Evolutionary conservation across 176 grass and related monocot genomes (phyloP), one percentile per base, ranked within the genome.

Genomic region (Triticum dicoccoides): DNA sequence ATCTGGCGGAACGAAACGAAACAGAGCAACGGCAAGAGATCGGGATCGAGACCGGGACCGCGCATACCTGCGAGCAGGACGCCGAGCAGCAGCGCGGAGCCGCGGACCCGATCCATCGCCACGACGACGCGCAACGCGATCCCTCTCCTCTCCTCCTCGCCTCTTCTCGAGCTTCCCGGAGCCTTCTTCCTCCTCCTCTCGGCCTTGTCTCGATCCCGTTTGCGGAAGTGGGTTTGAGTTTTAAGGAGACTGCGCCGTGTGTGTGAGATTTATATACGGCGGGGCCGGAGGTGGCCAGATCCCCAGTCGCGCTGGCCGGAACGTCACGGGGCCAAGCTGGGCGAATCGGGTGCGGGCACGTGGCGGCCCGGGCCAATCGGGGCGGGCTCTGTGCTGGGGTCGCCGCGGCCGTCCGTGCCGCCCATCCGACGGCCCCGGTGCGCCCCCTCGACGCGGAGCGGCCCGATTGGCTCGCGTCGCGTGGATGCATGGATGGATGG

Each of bases 91-190:
- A 90, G 82, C 82, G 80, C 88, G 82, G 86, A 90, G 39, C 88
- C 91, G 76, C 88, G 88, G 78, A 32, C 39, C 76, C 88, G 91
- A 93, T 85, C 91, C 91, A 93, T 93, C 65, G 76, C 62, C 80
- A 49, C 73, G 56, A 59, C 42, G 18, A 65, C 30, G 69, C 52
- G 23, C 65, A 20, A 20, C 15, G 14, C 51, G 1, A 5, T 17
- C 21, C 3, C 35, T 6, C 74, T 3, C 25, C 5, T 6, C 15
- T 17, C 44, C 44, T 47, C n/a, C 4, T n/a, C 81, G 78, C 51
- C 64, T 69, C 70, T 74, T 33, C 54, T 29, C 29, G 29, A 29
- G 29, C 29, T 0, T 11, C 47, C 39, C 39, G 0, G 39, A 41
- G 44, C 15, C 69, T 11, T 21, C 32, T 7, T 42, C 10, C 10